A percentile compares a stretch with the other conserved stretches of the same genome.
phyloP scores from a whole-genome alignment of 345 rosid species.

The Salix brachista region DNA sequence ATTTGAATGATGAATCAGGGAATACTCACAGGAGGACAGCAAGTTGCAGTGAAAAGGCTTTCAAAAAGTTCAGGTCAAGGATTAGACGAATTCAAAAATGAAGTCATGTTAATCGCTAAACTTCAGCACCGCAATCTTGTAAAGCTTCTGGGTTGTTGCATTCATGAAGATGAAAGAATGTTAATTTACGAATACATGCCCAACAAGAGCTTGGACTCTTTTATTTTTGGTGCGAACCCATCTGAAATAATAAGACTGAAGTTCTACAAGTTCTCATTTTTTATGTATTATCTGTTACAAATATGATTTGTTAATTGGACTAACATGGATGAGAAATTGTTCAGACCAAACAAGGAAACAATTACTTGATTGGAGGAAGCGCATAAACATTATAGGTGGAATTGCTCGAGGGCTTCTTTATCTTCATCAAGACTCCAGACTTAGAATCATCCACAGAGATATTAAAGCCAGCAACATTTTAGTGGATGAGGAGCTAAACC shows the following conservation, averaged over 20 bases:
- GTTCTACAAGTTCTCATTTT: not conserved
- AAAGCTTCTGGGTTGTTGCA: constrained; percentile 32
- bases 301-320: not conserved
- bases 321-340: not conserved
- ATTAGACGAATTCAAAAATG: constrained; percentile 11
- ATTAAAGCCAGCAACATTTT: too few species aligned
- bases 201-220: constrained; percentile 31
- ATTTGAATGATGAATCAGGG: constrained; percentile 31
- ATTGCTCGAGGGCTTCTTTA: constrained; percentile 37
- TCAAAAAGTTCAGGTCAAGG: constrained; percentile 45
- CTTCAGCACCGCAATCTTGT: constrained; percentile 55
- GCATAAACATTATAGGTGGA: constrained; percentile 31
- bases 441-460: too few species aligned
- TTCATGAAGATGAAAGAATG: constrained; percentile 25
- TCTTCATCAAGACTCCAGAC: constrained; percentile 14
- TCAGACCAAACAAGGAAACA: constrained; percentile 22
- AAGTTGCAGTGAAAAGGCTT: constrained; percentile 52
- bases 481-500: too few species aligned
- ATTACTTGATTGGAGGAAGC: constrained; percentile 30
- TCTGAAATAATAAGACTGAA: not conserved
- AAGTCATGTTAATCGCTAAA: constrained; percentile 31
- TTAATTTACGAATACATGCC: constrained; percentile 31
- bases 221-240: constrained; percentile 28
- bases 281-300: not conserved
- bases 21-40: constrained; percentile 32